Conservation (phyloP, 306 rosid genomes). For the Castanea crenata region DNA sequence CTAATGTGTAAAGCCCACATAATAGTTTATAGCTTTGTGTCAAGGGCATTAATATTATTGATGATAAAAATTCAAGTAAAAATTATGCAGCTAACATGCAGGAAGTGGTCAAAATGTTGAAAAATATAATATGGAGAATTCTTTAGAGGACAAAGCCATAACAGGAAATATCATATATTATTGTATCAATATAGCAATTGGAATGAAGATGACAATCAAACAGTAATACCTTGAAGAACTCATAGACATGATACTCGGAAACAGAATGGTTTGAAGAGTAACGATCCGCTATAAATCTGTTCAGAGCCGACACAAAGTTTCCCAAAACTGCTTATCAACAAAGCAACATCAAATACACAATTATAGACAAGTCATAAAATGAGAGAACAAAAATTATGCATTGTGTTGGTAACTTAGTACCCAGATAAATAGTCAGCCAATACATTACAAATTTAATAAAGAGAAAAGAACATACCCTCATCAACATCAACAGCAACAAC, state of each 20-base stretch:
- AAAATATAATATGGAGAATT: no score
- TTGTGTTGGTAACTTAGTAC: no score
- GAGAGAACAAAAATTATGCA: background rate
- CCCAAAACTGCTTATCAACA: conserved; percentile 63
- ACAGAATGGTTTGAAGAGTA: conserved; percentile 70
- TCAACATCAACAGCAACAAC: conserved; percentile 90
- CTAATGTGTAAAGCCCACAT: background rate
- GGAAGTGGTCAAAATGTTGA: background rate
- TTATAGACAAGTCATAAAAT: background rate
- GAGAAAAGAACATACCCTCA: conserved; percentile 69
- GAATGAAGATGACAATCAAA: background rate
- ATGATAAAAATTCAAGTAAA: background rate
- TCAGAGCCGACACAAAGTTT: conserved; percentile 85
- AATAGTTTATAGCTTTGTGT: background rate
- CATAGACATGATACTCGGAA: conserved; percentile 89
- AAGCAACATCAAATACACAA: conserved; percentile 7
- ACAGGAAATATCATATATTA: no score
- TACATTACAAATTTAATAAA: background rate
- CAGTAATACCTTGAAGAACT: conserved; percentile 81
- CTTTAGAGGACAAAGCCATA: no score
- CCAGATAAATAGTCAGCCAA: background rate
- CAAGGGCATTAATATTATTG: background rate
- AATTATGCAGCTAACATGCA: background rate
- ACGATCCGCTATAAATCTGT: conserved; percentile 82
- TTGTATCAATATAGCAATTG: background rate